A percentile compares a stretch with the other conserved stretches of the same genome.
These are phyloP conservation scores for Balakata baccata DNA, from an alignment of 345 rosid genomes.

Conservation along the genomic window DNA sequence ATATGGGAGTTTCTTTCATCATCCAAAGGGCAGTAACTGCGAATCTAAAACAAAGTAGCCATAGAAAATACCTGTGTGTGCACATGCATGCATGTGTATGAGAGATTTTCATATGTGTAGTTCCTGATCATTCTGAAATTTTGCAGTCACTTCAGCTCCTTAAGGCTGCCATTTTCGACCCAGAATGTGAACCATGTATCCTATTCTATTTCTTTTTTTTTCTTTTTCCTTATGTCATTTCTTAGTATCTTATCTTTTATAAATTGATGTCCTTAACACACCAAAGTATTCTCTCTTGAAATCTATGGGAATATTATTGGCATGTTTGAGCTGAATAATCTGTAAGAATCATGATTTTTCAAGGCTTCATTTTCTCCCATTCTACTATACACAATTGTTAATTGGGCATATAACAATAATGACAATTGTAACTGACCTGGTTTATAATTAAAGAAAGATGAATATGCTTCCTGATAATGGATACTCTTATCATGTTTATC, in stretches of 20 bases:
- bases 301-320: constrained; percentile 86
- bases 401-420: constrained; percentile 4
- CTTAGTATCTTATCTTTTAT: constrained; percentile 2
- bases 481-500: constrained; percentile 2
- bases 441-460: background rate
- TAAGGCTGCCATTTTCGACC: constrained; percentile 67
- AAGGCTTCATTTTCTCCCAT: constrained; percentile 8
- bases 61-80: background rate
- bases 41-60: too few relatives aligned
- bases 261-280: constrained; percentile 49
- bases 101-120: too few relatives aligned
- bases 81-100: background rate
- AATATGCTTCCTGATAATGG: background rate
- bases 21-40: too few relatives aligned
- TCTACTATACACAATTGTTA: background rate
- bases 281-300: constrained; percentile 80
- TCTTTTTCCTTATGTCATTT: background rate
- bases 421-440: constrained; percentile 2
- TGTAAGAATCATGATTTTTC: constrained; percentile 47
- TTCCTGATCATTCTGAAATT: constrained; percentile 13
- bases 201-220: constrained; percentile 3
- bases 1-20: too few relatives aligned
- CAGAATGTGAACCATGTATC: constrained; percentile 91
- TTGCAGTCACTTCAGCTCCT: constrained; percentile 81
- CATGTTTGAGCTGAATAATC: constrained; percentile 96